Conservation (phyloP, 1,284 basidiomycete species). For the Vanrija humicola region DNA sequence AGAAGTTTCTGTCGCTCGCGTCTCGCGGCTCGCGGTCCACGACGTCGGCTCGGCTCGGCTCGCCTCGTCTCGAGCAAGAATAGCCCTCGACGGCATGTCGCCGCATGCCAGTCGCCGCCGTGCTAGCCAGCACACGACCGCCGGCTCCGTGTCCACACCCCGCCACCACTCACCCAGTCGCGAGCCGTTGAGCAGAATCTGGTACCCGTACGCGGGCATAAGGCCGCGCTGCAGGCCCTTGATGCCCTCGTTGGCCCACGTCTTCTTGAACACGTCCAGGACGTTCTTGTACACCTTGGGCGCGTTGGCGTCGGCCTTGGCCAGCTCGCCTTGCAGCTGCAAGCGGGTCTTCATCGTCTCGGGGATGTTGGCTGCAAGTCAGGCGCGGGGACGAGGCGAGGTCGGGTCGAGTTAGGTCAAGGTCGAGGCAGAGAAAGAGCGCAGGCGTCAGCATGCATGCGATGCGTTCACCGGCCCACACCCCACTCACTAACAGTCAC, state of each 20-base stretch:
- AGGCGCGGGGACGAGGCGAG: neutral
- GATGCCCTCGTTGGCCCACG: slow-evolving; percentile 85
- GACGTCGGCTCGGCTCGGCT: too few species aligned
- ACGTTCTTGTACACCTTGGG: slow-evolving; percentile 83
- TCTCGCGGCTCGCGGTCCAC: too few species aligned
- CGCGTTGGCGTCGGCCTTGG: slow-evolving; percentile 59
- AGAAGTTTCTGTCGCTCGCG: too few species aligned
- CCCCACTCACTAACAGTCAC: slow-evolving; percentile 55
- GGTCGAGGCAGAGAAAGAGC: neutral
- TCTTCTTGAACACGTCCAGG: slow-evolving; percentile 81
- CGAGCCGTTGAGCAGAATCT: slow-evolving; percentile 92
- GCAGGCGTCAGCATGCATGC: neutral
- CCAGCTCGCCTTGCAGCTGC: slow-evolving; percentile 89
- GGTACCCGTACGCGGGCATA: slow-evolving; percentile 87
- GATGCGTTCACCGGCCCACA: too few species aligned
- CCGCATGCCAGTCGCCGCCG: neutral
- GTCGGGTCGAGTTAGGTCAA: neutral
- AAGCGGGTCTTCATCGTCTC: slow-evolving; percentile 92
- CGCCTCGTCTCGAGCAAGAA: too few species aligned
- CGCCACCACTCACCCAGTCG: slow-evolving; percentile 64
- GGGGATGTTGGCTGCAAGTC: slow-evolving; percentile 52
- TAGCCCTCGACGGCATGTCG: too few species aligned
- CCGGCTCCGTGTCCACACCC: neutral
- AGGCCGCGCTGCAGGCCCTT: slow-evolving; percentile 87
- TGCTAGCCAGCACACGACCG: neutral